A percentile compares a stretch with the other conserved stretches of the same genome.
phyloP scores from a whole-genome alignment of 148 eudicot species.

The Vaccinium macrocarpon region DNA sequence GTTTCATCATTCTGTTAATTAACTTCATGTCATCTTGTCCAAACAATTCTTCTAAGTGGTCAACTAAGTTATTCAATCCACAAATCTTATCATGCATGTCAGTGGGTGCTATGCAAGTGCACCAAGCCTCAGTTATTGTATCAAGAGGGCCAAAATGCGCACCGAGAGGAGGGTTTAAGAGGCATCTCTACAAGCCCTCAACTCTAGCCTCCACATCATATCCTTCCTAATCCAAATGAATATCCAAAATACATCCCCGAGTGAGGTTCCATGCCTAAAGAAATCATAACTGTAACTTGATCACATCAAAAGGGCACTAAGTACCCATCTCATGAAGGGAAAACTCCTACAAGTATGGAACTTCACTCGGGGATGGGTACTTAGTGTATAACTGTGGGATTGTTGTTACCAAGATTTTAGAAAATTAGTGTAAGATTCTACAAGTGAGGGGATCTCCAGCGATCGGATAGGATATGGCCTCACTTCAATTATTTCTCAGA shows the following conservation, averaged over 20 bases:
- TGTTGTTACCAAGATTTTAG: conserved; percentile 26
- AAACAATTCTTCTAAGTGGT: background rate
- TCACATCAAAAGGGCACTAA: background rate
- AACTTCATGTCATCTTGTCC: background rate
- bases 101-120: background rate
- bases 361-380: too few relatives aligned
- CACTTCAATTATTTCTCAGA: background rate
- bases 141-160: background rate
- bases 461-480: conserved; percentile 26
- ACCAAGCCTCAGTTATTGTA: background rate
- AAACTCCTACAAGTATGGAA: background rate
- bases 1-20: background rate
- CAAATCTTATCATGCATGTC: background rate
- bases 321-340: background rate
- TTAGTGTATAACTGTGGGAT: background rate
- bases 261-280: background rate
- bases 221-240: too few relatives aligned
- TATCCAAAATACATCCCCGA: background rate
- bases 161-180: too few relatives aligned
- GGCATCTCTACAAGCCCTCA: too few relatives aligned
- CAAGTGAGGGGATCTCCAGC: conserved; percentile 40
- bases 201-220: too few relatives aligned
- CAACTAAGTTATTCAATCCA: background rate
- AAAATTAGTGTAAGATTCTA: conserved; percentile 32
- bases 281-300: background rate